Evolutionary conservation across 2,329 filamentous ascomycete species (phyloP).

Genomic region (Colletotrichum paranaense): DNA sequence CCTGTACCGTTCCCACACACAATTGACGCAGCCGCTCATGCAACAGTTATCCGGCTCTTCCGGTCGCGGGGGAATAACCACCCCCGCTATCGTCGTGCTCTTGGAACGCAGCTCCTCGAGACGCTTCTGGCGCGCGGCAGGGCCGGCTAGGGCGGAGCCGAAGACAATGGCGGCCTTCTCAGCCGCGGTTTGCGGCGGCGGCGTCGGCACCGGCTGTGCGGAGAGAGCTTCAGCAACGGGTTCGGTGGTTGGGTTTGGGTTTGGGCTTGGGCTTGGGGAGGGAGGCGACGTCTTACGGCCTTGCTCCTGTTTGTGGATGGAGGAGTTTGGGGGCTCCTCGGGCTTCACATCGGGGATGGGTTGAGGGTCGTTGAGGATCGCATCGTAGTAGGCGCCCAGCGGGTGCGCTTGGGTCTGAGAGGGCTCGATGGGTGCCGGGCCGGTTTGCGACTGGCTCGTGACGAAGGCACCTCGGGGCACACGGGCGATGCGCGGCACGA

Average conservation of each 20-base stretch:
- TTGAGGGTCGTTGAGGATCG: slow-evolving; percentile 61
- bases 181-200: slow-evolving; percentile 60
- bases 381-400: slow-evolving; percentile 69
- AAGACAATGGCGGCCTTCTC: slow-evolving; percentile 79
- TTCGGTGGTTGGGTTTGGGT: slow-evolving; percentile 18
- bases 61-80: slow-evolving; percentile 85
- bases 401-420: slow-evolving; percentile 55
- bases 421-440: slow-evolving; percentile 41
- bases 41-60: slow-evolving; percentile 97
- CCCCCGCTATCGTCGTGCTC: slow-evolving; percentile 77
- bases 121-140: slow-evolving; percentile 74
- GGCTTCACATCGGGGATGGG: slow-evolving; percentile 55
- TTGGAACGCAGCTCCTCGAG: slow-evolving; percentile 67
- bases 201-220: slow-evolving; percentile 41
- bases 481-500: slow-evolving; percentile 41
- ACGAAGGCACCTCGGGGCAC: slow-evolving; percentile 42
- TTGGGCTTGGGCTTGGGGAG: slow-evolving; percentile 14
- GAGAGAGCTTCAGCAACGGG: slow-evolving; percentile 37
- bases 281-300: slow-evolving; percentile 39
- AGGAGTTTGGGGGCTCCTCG: slow-evolving; percentile 56
- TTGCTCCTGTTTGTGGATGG: slow-evolving; percentile 41
- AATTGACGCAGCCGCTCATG: slow-evolving; percentile 98
- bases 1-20: slow-evolving; percentile 92
- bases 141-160: slow-evolving; percentile 80
- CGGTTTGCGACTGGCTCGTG: slow-evolving; percentile 42